These are phyloP conservation scores for Verticillium zaregamsianum DNA, from an alignment of 2,329 filamentous ascomycete genomes.

Conservation along the genomic window DNA sequence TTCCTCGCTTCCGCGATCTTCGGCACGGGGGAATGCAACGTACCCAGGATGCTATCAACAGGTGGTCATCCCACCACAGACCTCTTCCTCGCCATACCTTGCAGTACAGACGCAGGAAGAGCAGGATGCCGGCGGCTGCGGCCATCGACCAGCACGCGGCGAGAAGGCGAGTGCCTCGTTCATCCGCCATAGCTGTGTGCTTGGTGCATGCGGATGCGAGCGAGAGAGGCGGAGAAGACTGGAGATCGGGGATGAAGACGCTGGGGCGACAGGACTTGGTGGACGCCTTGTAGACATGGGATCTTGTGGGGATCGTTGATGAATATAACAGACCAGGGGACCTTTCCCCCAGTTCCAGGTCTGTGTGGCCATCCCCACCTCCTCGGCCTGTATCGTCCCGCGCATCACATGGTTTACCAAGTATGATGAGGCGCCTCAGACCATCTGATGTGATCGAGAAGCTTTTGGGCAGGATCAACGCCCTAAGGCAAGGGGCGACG, in stretches of 20 bases:
- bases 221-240: not conserved
- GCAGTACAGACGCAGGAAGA: slow-evolving; percentile 30
- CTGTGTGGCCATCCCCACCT: not conserved
- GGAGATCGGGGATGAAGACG: not conserved
- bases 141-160: slow-evolving; percentile 25
- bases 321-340: not conserved
- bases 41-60: slow-evolving; percentile 30
- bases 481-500: not conserved
- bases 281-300: not conserved
- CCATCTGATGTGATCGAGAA: not conserved
- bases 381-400: not conserved
- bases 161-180: slow-evolving; percentile 22
- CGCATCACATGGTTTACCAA: not conserved
- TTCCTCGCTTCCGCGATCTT: not conserved
- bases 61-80: slow-evolving; percentile 32
- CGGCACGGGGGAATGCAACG: slow-evolving; percentile 8
- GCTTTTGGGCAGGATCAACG: not conserved
- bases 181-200: slow-evolving; percentile 7
- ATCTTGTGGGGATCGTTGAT: not conserved
- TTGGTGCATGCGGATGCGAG: not conserved
- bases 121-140: slow-evolving; percentile 16
- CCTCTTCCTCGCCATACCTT: slow-evolving; percentile 28
- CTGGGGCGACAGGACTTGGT: not conserved
- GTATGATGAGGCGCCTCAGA: not conserved
- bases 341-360: not conserved